Evolutionary conservation across 768 basidiomycete genomes (phyloP).

Genomic region (Dentipellis fragilis): DNA sequence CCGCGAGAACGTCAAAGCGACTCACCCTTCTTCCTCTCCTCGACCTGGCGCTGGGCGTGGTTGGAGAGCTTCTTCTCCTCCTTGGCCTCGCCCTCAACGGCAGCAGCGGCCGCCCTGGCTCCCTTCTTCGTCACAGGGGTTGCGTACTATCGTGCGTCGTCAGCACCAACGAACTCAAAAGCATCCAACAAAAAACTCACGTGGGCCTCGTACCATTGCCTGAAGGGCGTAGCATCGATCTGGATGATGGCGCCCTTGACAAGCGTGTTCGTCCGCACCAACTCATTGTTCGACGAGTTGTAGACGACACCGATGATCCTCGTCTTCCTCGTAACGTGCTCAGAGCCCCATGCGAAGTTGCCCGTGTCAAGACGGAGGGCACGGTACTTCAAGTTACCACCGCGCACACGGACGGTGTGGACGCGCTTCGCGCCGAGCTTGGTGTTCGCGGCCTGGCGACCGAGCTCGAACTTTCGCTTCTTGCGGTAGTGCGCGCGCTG

Average conservation of each 20-base stretch:
- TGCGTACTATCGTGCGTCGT: constrained; percentile 59
- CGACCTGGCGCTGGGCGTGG: constrained; percentile 79
- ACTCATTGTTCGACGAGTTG: constrained; percentile 99
- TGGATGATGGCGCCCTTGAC: constrained; percentile 97
- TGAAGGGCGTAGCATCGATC: constrained; percentile 96
- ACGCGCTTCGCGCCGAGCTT: constrained; percentile 94
- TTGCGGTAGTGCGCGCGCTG: constrained; percentile 96
- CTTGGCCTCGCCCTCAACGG: constrained; percentile 43
- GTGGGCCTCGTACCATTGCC: constrained; percentile 99
- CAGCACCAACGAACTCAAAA: constrained; percentile 3
- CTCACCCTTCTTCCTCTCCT: constrained; percentile 86
- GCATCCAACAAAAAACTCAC: constrained; percentile 34
- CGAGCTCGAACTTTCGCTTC: constrained; percentile 99
- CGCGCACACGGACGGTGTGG: constrained; percentile 90
- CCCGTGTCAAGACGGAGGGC: constrained; percentile 94
- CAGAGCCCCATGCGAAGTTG: constrained; percentile 98
- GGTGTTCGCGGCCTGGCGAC: constrained; percentile 95
- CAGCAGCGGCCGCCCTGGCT: constrained; percentile 43
- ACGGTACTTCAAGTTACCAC: constrained; percentile 91
- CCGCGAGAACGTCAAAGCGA: constrained; percentile 2
- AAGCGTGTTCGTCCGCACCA: constrained; percentile 98
- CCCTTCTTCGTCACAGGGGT: constrained; percentile 90
- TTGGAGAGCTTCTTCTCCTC: constrained; percentile 74
- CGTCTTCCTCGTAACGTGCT: constrained; percentile 90
- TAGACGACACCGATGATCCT: constrained; percentile 95